Conservation (phyloP, 345 rosid species). For the Turritis glabra region DNA sequence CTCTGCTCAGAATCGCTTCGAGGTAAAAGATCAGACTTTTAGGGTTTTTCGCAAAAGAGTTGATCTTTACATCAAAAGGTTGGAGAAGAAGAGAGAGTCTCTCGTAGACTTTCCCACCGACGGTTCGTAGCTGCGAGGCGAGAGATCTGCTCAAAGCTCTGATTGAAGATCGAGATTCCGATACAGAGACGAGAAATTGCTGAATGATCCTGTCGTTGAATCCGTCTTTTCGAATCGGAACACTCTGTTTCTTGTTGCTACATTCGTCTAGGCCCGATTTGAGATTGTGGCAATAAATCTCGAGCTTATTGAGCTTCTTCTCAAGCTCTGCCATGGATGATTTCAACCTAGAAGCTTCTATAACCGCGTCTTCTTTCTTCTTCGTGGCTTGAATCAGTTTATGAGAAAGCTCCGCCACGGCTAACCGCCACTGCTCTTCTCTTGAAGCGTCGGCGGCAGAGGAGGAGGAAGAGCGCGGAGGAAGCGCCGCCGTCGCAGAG, state of each 20-base stretch:
- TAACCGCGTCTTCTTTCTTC: constrained; percentile 77
- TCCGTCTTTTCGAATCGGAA: constrained; percentile 23
- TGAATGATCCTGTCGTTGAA: constrained; percentile 56
- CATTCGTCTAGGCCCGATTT: constrained; percentile 80
- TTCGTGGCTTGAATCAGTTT: constrained; percentile 78
- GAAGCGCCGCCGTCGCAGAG: constrained; percentile 20
- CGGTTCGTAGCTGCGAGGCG: constrained; percentile 57
- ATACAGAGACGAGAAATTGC: constrained; percentile 62
- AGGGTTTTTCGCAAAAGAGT: constrained; percentile 58
- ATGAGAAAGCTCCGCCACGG: constrained; percentile 79
- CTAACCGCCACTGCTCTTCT: constrained; percentile 77
- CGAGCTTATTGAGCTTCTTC: constrained; percentile 87
- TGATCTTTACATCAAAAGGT: constrained; percentile 64
- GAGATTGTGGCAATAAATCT: constrained; percentile 71
- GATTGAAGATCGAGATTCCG: constrained; percentile 70
- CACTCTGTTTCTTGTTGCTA: constrained; percentile 42
- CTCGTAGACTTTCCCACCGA: constrained; percentile 63
- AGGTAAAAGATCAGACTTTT: constrained; percentile 60
- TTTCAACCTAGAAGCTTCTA: constrained; percentile 76
- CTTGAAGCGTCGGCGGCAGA: constrained; percentile 41
- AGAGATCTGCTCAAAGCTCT: constrained; percentile 67
- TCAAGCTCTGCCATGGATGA: constrained; percentile 90
- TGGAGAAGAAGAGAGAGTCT: constrained; percentile 66
- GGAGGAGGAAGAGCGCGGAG: constrained; percentile 32
- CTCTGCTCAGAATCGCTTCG: constrained; percentile 66